A percentile compares a stretch with the other conserved stretches of the same genome.
phyloP scores from a whole-genome alignment of 2,329 filamentous ascomycete species.

The Aspergillus sp. region DNA sequence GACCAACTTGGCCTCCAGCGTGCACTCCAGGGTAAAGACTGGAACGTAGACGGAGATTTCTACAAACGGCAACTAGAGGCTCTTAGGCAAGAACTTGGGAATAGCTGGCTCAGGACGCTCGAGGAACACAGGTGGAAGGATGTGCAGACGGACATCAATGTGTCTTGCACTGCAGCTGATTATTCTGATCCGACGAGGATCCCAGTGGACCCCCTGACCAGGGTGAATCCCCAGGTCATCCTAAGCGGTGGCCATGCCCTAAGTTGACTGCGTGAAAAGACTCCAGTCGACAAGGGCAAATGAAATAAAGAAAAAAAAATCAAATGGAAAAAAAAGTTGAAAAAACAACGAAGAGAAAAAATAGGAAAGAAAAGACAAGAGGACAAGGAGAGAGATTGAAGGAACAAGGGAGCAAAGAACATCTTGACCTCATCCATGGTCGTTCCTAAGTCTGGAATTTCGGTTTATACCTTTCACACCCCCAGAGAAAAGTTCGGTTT shows the following conservation, averaged over 20 bases:
- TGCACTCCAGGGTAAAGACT: slow-evolving; percentile 32
- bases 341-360: background rate
- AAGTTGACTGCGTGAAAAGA: background rate
- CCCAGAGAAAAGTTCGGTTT: slow-evolving; percentile 6
- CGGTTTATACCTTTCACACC: background rate
- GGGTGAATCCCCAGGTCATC: slow-evolving; percentile 43
- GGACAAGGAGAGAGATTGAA: background rate
- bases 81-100: slow-evolving; percentile 80
- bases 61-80: slow-evolving; percentile 89
- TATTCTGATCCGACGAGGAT: slow-evolving; percentile 36
- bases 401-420: background rate
- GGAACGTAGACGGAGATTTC: slow-evolving; percentile 64
- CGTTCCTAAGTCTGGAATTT: background rate
- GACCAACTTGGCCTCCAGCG: slow-evolving; percentile 27
- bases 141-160: slow-evolving; percentile 32
- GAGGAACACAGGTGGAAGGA: slow-evolving; percentile 69
- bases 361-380: background rate
- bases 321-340: background rate
- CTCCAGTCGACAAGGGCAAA: background rate
- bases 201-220: slow-evolving; percentile 35
- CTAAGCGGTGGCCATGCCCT: slow-evolving; percentile 43
- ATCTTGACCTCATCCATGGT: slow-evolving; percentile 1
- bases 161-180: slow-evolving; percentile 33
- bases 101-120: slow-evolving; percentile 81
- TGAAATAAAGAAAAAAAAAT: background rate